These are phyloP conservation scores for Sordariomycetes sp. DNA, from an alignment of 2,329 filamentous ascomycete species.

Conservation along the genomic window DNA sequence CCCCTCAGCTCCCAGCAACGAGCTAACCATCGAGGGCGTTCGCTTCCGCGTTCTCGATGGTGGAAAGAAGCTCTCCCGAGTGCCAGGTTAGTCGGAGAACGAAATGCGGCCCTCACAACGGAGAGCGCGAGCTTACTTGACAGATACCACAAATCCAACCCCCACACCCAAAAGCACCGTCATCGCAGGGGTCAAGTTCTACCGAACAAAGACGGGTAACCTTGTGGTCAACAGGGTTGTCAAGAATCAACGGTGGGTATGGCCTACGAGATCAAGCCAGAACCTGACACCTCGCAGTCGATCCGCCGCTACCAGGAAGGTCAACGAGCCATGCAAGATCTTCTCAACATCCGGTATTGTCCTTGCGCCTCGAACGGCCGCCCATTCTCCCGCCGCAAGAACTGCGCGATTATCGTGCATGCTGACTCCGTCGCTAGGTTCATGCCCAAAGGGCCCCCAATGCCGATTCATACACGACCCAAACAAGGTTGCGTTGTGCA, in stretches of 20 bases:
- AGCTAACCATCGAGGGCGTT: slow-evolving; percentile 62
- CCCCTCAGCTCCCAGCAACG: slow-evolving; percentile 34
- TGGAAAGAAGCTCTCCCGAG: slow-evolving; percentile 73
- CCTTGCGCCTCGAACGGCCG: slow-evolving; percentile 13
- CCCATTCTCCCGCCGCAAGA: not conserved
- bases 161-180: slow-evolving; percentile 65
- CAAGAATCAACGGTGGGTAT: slow-evolving; percentile 64
- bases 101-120: no score
- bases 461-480: slow-evolving; percentile 82
- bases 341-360: slow-evolving; percentile 63
- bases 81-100: slow-evolving; percentile 46
- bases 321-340: slow-evolving; percentile 63
- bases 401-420: not conserved
- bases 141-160: slow-evolving; percentile 51
- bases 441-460: slow-evolving; percentile 69
- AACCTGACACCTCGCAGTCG: slow-evolving; percentile 34
- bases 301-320: slow-evolving; percentile 53
- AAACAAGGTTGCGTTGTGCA: slow-evolving; percentile 82
- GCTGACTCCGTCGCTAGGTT: slow-evolving; percentile 47
- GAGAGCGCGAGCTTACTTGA: slow-evolving; percentile 20
- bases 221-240: slow-evolving; percentile 70
- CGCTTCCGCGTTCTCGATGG: slow-evolving; percentile 65
- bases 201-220: slow-evolving; percentile 81
- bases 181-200: slow-evolving; percentile 72
- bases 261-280: slow-evolving; percentile 9